A percentile compares a stretch with the other conserved stretches of the same genome.
Conservation (phyloP, 805 yeast genomes). For the Starmerella floris region DNA sequence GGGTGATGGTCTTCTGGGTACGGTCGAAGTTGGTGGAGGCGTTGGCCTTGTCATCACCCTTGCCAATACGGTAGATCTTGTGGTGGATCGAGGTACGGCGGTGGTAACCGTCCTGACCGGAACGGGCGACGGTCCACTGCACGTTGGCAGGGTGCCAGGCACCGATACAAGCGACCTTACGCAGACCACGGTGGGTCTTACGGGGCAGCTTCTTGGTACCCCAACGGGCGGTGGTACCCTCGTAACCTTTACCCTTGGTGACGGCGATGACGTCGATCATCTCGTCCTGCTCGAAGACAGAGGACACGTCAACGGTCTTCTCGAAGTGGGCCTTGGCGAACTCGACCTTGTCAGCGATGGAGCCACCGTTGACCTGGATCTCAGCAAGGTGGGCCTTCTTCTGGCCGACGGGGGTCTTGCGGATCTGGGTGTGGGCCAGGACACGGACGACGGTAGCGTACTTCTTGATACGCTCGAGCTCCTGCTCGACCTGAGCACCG, state of each 20-base stretch:
- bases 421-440: conserved; percentile 97
- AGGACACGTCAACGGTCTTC: conserved; percentile 91
- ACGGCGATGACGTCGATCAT: conserved; percentile 97
- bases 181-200: conserved; percentile 99
- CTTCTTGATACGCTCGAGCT: conserved; percentile 96
- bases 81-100: conserved; percentile 99
- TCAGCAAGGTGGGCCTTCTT: conserved; percentile 99
- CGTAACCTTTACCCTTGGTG: conserved; percentile 99
- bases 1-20: conserved; percentile 98
- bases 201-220: conserved; percentile 99
- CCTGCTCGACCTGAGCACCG: conserved; percentile 80
- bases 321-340: conserved; percentile 99
- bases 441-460: conserved; percentile 98
- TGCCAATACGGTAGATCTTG: conserved; percentile 99
- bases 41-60: conserved; percentile 83
- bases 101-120: conserved; percentile 99
- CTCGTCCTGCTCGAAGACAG: conserved; percentile 98
- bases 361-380: conserved; percentile 99
- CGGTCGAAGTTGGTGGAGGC: conserved; percentile 98
- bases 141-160: conserved; percentile 99
- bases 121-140: conserved; percentile 99
- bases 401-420: conserved; percentile 97
- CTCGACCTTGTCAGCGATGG: conserved; percentile 90
- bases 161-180: conserved; percentile 99
- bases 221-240: conserved; percentile 99